These are phyloP conservation scores for Aspergillus neoniger DNA, from an alignment of 2,329 filamentous ascomycete species.

Conservation along the genomic window DNA sequence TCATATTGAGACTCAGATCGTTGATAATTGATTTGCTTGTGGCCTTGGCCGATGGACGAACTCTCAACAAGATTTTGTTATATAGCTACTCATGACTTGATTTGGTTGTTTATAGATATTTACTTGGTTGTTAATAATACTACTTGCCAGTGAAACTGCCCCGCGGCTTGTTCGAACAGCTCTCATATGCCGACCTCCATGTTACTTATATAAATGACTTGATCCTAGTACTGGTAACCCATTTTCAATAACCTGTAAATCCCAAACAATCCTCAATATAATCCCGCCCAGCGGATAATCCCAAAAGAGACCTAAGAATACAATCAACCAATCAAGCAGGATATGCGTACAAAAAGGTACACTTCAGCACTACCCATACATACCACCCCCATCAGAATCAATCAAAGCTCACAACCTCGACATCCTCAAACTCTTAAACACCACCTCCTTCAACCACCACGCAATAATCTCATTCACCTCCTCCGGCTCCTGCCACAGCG, in stretches of 20 bases:
- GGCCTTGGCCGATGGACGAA: neutral
- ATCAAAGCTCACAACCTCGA: constrained; percentile 11
- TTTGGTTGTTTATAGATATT: neutral
- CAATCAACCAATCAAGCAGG: neutral
- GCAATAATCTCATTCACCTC: constrained; percentile 70
- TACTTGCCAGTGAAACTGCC: too few relatives aligned
- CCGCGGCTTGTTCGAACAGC: too few relatives aligned
- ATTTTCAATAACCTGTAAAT: too few relatives aligned
- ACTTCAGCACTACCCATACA: neutral
- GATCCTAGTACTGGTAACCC: too few relatives aligned
- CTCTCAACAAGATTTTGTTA: constrained; percentile 17
- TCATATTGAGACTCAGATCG: constrained; percentile 41
- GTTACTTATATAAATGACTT: too few relatives aligned
- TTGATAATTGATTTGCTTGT: constrained; percentile 30
- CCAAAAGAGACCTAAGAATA: neutral
- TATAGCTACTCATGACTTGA: neutral
- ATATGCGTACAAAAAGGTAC: constrained; percentile 1
- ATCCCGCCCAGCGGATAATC: too few relatives aligned
- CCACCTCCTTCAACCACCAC: constrained; percentile 65
- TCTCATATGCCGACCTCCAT: too few relatives aligned
- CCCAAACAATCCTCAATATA: too few relatives aligned
- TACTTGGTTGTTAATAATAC: too few relatives aligned
- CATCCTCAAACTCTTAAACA: constrained; percentile 39
- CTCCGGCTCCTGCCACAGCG: constrained; percentile 69
- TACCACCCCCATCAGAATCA: neutral